Conservation (phyloP, 306 rosid species). For the Malus sieversii region DNA sequence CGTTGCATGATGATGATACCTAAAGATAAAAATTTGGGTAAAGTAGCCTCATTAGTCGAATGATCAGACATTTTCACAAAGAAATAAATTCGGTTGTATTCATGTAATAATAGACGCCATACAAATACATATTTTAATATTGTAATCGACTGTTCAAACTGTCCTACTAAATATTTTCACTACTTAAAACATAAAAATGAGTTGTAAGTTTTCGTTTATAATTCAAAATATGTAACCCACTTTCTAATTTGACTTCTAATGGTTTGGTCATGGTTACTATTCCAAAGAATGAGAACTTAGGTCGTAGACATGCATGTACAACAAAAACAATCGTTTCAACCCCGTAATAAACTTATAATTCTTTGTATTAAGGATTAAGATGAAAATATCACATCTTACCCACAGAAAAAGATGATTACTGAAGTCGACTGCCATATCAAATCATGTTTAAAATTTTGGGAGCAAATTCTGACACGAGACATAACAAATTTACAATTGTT, state of each 20-base stretch:
- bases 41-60: not conserved
- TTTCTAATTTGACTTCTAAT: not conserved
- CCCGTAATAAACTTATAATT: not conserved
- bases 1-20: not conserved
- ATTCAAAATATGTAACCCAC: not conserved
- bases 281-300: not conserved
- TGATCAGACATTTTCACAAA: not conserved
- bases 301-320: not conserved
- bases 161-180: not conserved
- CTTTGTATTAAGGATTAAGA: not conserved
- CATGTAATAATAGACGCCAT: not conserved
- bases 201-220: no score
- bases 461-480: conserved; percentile 6
- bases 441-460: not conserved
- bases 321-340: not conserved
- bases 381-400: not conserved
- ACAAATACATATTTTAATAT: no score
- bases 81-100: no score
- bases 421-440: not conserved
- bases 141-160: no score
- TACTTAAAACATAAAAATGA: not conserved
- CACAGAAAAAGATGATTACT: not conserved
- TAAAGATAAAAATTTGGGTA: no score
- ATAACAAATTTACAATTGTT: conserved; percentile 4
- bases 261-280: not conserved